Evolutionary conservation across 208 protist genomes (phyloP), one percentile per base, ranked within the genome.

Genomic region (Leishmania arabica): DNA sequence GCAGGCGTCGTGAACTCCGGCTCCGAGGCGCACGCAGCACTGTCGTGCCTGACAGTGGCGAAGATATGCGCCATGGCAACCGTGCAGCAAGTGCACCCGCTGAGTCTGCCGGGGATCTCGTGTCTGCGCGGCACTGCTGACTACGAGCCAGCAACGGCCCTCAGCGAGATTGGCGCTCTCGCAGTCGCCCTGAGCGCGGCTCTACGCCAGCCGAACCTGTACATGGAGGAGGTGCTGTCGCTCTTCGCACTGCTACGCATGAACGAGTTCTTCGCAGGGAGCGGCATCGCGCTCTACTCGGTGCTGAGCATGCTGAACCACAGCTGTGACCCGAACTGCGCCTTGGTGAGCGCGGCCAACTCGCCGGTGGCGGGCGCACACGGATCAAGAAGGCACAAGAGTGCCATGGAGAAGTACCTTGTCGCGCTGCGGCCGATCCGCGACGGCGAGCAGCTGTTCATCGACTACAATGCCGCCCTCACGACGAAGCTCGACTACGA

Each of bases 271-370:
- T 84, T 95, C 31, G 53, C 77, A 8, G 66, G 66, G 2, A 88
- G 88, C 42, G 92, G 92, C 21, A 80, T 90, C 45, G 92, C 92
- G 15, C 82, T 97, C 8, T 97, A 95, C 78, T 85, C 90, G 7
- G 78, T 84, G 31, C 83, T 96, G 34, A 93, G 90, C 47, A 82
- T 97, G 76, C 80, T 97, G 17, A 97, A 97, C 69, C 95, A 97
- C 88, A 97, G 95, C 85, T 97, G 95, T 72, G 89, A 92, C 0
- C 95, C 95, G 17, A 97, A 97, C 87, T 95, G 92, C 82, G 86
- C 84, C 6, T 37, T 96, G 8, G 86, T 94, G 64, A 84, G 85
- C 7, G 56, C 75, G 8, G 76, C n/a, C 72, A 86, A 81, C 53
- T 9, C 83, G 51, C 51, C 66, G 8, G 45, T 31, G 13, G 69